Evolutionary conservation across 148 eudicot genomes (phyloP), one percentile per base, ranked within the genome.

Genomic region (Selenicereus undatus): DNA sequence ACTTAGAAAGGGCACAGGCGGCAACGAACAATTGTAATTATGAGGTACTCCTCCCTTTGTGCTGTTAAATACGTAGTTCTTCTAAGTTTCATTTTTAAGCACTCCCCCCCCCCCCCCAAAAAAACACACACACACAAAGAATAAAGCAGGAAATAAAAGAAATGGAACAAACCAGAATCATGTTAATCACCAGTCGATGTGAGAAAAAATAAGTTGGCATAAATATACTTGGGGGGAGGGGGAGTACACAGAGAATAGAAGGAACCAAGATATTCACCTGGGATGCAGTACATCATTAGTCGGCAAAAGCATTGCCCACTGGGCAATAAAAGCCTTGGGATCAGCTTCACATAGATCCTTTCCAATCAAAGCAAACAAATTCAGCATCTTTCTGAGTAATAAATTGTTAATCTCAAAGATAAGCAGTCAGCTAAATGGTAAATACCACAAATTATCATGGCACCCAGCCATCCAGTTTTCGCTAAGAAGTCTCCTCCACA

Each of bases 271-370:
- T 50, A 58, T 78, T 84, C 81, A 95, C 98, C 99, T 92, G 71
- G 92, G 93, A 77, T 91, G 94, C 72, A 97, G 90, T 81, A 91
- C 97, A 73, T 97, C 99, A 89, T 83, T 88, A 76, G 93, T 87
- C 30, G 99, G 99, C 80, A 97, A 89, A 82, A 97, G 94, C 94
- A 94, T 90, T 39, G 95, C 89, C 99, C 98, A 94, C 65, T 94
- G 98, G 52, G 97, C 86, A 73, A 91, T 88, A 77, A 97, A 92
- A 32, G 87, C 89, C 84, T 97, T 94, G 71, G 95, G 95, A 84
- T 97, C 99, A 84, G 88, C 95, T 88, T 87, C 93, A 81, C 99
- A 97, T 65, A 97, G 98, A 91, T 92, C 99, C 99, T 95, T 74
- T 74, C 76, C 78, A 80, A 86, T 32, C 52, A 24, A 29, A 71